Evolutionary conservation across 2,329 filamentous ascomycete species (phyloP), one percentile per base, ranked within the genome.

Genomic region (Fusarium chuoi): DNA sequence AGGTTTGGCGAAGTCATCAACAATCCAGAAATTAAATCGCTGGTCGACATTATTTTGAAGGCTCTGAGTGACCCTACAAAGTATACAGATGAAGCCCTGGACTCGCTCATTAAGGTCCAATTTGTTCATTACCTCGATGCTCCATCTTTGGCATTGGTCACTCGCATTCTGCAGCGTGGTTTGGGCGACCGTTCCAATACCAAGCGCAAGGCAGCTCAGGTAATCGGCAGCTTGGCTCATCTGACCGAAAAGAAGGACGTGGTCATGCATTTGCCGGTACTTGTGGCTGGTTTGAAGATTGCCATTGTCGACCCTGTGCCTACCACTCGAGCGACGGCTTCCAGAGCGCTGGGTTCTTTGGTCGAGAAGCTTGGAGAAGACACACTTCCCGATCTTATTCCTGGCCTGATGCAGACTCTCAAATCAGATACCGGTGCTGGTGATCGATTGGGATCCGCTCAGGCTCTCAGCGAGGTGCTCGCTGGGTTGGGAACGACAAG

Each of bases 81-180:
- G 81, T 94, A 98, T 84, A 99, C 97, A 0, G 96, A 99, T 79
- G 94, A 97, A 75, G 96, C 96, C 22, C 87, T 99, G 68, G 96
- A 99, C 81, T 88, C 94, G 1, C 89, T 99, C 66, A 98, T 99
- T 86, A 98, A 98, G 84, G 94, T 99, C n/a, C 95, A 95, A 55
- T 99, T 99, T 81, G 92, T 98, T 20, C 96, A 99, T 84, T 99
- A 98, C 80, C 89, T 99, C n/a, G 96, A 99, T 82, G 94, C 97
- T 2, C 96, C 96, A 10, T 99, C 97, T 5, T 87, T 99, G 77
- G 96, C 96, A 26, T 89, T 99, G 60, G 94, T 99, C 73, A 97
- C 96, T 52, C 94, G 96, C 72, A 98, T 99, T 77, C 87, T 99
- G 41, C 95, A 99, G 83, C 93, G 97, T 81, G 96, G 96, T 67